Base-by-base conservation (phyloP, 2,329 filamentous ascomycete species). In the Fusarium burgessii region DNA sequence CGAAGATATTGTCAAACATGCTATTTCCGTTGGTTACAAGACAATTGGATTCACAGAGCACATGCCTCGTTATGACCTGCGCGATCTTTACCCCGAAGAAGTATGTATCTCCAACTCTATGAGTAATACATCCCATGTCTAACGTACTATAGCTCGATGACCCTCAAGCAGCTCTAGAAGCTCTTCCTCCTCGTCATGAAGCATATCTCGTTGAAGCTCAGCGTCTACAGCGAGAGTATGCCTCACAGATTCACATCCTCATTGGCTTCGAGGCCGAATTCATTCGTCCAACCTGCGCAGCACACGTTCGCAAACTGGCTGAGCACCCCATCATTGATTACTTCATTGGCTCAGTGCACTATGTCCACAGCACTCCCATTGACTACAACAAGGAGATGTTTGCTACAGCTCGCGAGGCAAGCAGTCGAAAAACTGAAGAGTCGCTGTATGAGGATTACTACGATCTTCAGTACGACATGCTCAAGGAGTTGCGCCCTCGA, bases 181-280 rank as follows among this genome's bases (percentile, higher is more conserved):
- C 73, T 23, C 84, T 92, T 4, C 75, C 79, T 9, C 81, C 85
- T 15, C 86, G 89, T 3, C 93, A 93, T 81, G 85, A 89, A 35
- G 88, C 89, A 46, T 99, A 94, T 82, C 88, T 95, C 72, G 67
- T 81, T 56, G 93, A 97, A 82, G 95, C 96, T 12, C 81, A 85
- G 56, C 90, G 92, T 36, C 85, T 99, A 33, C 92, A 92, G 59
- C 80, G 82, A 6, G 88, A 87, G 71, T 98, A 98, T 82, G 85
- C 88, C 9, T 77, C 83, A 12, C 85, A 91, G 70, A 94, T 99
- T 74, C 85, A 91, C 59, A 86, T 99, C 71, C 86, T 97, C 45
- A 90, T 99, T 78, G 96, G 93, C 47, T 97, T 98, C 79, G 96
- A 99, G 81, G 89, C 90, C 58, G 96, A 99, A 79, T 99, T 93